Evolutionary conservation across 257 asterid species (phyloP).

Genomic region (Dorcoceras hygrometricum): DNA sequence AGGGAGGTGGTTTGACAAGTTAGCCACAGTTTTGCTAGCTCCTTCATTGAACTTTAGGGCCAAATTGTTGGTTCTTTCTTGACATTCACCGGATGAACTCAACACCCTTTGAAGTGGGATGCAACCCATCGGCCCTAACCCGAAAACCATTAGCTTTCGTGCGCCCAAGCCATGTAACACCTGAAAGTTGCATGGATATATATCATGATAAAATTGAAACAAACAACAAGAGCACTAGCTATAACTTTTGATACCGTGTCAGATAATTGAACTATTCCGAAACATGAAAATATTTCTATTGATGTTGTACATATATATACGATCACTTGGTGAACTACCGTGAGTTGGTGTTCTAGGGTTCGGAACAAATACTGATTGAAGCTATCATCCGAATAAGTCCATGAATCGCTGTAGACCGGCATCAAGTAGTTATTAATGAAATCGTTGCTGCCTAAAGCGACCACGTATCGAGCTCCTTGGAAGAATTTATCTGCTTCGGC

Average conservation of each 20-base stretch:
- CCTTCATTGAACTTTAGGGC: conserved; percentile 61
- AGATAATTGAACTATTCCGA: too few species aligned
- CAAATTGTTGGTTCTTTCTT: conserved; percentile 64
- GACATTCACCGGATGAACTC: conserved; percentile 62
- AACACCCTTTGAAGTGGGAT: conserved; percentile 87
- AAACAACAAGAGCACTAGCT: neutral
- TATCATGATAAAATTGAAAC: too few species aligned
- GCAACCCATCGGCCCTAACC: conserved; percentile 95
- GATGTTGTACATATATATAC: neutral
- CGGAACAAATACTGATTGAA: conserved; percentile 58
- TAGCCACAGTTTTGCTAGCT: conserved; percentile 37
- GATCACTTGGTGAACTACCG: conserved; percentile 27
- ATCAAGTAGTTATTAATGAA: conserved; percentile 89
- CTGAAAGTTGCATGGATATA: conserved; percentile 26
- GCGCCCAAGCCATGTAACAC: conserved; percentile 71
- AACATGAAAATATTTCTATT: neutral
- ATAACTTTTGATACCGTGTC: too few species aligned
- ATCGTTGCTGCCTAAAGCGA: conserved; percentile 88
- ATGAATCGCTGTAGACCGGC: conserved; percentile 79
- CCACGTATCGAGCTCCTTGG: conserved; percentile 61
- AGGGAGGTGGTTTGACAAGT: conserved; percentile 49
- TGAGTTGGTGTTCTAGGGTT: conserved; percentile 57
- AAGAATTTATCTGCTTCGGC: conserved; percentile 53
- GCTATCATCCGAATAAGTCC: conserved; percentile 55
- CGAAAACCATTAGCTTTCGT: conserved; percentile 69